phyloP scores from a whole-genome alignment of 192 early-diverging fungal genomes.

The Pilobolus umbonatus region DNA sequence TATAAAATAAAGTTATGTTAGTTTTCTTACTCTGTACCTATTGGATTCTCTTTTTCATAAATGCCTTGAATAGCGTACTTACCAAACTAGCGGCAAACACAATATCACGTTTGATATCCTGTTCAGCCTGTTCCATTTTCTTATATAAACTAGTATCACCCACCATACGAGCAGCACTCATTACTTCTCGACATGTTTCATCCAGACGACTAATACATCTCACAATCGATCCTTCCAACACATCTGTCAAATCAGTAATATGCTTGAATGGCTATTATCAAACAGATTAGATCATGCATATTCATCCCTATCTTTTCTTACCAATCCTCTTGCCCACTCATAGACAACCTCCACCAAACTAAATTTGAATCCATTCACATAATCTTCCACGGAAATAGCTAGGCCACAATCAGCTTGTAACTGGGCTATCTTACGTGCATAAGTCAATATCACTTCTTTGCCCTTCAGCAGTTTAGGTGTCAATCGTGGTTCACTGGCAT shows the following conservation, averaged over 20 bases:
- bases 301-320: constrained; percentile 9
- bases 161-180: constrained; percentile 79
- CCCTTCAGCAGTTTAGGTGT: constrained; percentile 62
- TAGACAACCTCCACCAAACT: constrained; percentile 95
- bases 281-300: background rate
- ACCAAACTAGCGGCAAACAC: constrained; percentile 90
- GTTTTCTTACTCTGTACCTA: too few relatives aligned
- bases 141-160: constrained; percentile 82
- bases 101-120: constrained; percentile 88
- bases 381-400: constrained; percentile 30
- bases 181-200: constrained; percentile 89
- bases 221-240: constrained; percentile 93
- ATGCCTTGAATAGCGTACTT: too few relatives aligned
- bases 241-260: constrained; percentile 90
- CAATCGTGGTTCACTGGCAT: constrained; percentile 55
- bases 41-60: too few relatives aligned
- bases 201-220: constrained; percentile 89
- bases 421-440: constrained; percentile 64
- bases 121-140: constrained; percentile 89
- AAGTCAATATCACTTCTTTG: constrained; percentile 61
- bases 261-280: constrained; percentile 69
- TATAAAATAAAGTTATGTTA: background rate
- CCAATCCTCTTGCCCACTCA: constrained; percentile 93
- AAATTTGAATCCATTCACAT: constrained; percentile 57
- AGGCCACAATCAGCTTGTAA: constrained; percentile 73